Evolutionary conservation across 805 yeast genomes (phyloP).

Genomic region (Hyphopichia homilentoma): DNA sequence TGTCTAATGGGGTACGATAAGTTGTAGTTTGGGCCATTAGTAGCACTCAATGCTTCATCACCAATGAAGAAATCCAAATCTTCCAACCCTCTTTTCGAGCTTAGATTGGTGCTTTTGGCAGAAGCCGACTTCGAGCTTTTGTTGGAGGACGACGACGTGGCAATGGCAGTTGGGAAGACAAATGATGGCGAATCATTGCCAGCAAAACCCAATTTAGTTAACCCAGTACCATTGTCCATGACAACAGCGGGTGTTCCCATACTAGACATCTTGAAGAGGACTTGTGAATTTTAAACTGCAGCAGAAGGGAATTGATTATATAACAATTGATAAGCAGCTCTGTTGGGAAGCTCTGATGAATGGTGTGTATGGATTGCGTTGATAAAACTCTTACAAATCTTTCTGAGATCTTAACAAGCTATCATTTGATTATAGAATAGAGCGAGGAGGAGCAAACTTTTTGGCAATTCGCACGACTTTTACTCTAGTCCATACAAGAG

Average conservation of each 20-base stretch:
- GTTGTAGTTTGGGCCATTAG: conserved; percentile 87
- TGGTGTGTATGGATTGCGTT: too few species aligned
- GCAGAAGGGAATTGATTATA: too few species aligned
- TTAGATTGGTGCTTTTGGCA: conserved; percentile 46
- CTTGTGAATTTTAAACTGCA: too few species aligned
- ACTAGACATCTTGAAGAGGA: conserved; percentile 44
- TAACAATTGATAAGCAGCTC: too few species aligned
- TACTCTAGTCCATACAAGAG: too few species aligned
- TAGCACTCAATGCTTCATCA: conserved; percentile 87
- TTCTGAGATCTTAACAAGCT: too few species aligned
- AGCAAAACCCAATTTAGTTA: conserved; percentile 96
- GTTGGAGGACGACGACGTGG: conserved; percentile 58
- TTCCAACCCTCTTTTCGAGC: conserved; percentile 83
- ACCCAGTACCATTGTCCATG: conserved; percentile 98
- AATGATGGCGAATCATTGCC: conserved; percentile 98
- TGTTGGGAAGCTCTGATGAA: too few species aligned
- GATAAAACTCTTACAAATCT: too few species aligned
- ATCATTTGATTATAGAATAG: too few species aligned
- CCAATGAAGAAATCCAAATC: conserved; percentile 94
- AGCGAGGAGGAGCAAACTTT: too few species aligned
- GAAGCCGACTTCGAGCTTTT: conserved; percentile 42
- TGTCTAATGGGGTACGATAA: conserved; percentile 91
- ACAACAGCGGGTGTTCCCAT: conserved; percentile 89
- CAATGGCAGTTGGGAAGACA: conserved; percentile 95
- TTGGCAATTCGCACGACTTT: too few species aligned